Percentiles rank a stretch among this genome's conserved stretches.
These are phyloP conservation scores for Liriodendron chinense DNA, from an alignment of 164 flowering plant genomes.

Conservation along the genomic window DNA sequence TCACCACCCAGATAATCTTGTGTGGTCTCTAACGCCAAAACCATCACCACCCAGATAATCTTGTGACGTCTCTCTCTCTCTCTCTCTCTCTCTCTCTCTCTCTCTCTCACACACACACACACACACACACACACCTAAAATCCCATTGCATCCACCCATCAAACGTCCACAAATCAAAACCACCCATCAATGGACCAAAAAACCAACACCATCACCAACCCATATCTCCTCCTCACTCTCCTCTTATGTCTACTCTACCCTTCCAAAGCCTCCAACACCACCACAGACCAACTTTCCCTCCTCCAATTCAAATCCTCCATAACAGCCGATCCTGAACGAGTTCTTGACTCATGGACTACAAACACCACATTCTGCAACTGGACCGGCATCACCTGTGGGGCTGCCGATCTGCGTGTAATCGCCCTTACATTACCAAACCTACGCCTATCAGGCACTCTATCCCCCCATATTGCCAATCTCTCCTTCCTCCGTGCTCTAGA, in stretches of 20 bases:
- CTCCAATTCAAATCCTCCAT: slow-evolving; percentile 15
- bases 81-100: no score
- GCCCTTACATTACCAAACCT: slow-evolving; percentile 22
- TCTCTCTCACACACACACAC: no score
- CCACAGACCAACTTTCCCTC: slow-evolving; percentile 15
- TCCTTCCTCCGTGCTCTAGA: slow-evolving; percentile 34
- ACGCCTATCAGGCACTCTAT: slow-evolving; percentile 26
- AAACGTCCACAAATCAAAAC: not conserved
- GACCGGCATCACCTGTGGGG: slow-evolving; percentile 27
- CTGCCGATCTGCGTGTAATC: slow-evolving; percentile 19
- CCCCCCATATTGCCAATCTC: slow-evolving; percentile 44
- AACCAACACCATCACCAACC: not conserved
- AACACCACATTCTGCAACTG: slow-evolving; percentile 19
- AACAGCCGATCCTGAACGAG: slow-evolving; percentile 13
- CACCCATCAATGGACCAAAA: not conserved
- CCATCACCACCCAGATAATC: no score
- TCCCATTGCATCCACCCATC: not conserved
- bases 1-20: no score
- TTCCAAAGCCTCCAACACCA: not conserved
- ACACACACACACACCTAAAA: no score
- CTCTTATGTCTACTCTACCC: not conserved
- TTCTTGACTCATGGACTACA: slow-evolving; percentile 20
- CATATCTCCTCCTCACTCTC: not conserved
- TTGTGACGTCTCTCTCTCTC: no score
- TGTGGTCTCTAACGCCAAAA: no score